Base-by-base conservation (phyloP, 345 rosid species). In the Gossypium sturtianum region DNA sequence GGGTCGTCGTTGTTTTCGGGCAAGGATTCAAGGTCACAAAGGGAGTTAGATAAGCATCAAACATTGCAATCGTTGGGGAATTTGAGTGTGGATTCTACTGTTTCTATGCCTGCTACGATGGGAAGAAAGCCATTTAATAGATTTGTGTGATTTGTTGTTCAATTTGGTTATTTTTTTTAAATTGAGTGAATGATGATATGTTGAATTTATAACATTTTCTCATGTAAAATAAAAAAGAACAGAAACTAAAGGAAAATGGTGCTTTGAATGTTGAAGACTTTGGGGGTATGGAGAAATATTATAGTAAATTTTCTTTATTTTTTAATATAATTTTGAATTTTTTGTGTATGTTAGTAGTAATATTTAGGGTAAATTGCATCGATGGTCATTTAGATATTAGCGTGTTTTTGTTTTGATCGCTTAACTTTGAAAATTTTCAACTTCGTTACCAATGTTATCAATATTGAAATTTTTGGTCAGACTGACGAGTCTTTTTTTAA, bases 51-150 rank as follows among this genome's bases (percentile, higher is more conserved):
- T 63, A 84, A 85, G 70, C 76, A 75, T 2, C 86, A 84, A 71
- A 70, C 90, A 38, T 76, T 75, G 71, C 83, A 86, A 64, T 88
- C 97, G 20, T 25, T 87, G 16, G 90, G 92, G 56, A 83, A 89
- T 72, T 9, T 85, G 82, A 91, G 98, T 70, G 87, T 86, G 70
- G 91, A 93, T 81, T 92, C 98, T 6, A 86, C 98, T 0, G 89
- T 81, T 38, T 95, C 99, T 1, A 86, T 93, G 93, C 98, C 96
- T 63, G 90, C 89, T 20, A 77, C 89, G 0, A 80, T 91, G 61
- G 97, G 91, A 57, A 88, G 91, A 81, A 91, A 80, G 80, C 84
- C 94, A 60, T 95, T 95, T 90, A 95, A 93, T 88, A 78, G 98
- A 88, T 95, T 90, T 83, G 99, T 86, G 87, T 94, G 97, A 94